Evolutionary conservation across 208 protist genomes (phyloP), one percentile per base, ranked within the genome.

Genomic region (Trypanosomatidae sp.): DNA sequence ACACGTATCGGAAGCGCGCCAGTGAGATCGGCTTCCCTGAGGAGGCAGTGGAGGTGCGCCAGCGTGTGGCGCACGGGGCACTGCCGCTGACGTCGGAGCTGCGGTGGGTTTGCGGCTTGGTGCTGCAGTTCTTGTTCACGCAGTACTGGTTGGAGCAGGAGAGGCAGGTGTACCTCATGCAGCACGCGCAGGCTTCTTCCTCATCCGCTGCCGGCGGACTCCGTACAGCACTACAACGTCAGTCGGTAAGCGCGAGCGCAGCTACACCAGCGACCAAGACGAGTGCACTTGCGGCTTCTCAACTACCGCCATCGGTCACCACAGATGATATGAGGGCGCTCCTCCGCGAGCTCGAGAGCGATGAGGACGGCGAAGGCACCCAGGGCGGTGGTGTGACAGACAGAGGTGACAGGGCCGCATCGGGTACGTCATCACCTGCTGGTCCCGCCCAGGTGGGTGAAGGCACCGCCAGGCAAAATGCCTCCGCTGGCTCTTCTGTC

Each of bases 21-120:
- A 75, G 62, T 7, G 50, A 81, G 56, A 90, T 95, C 53, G 88
- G 76, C 19, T 93, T 97, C 62, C 92, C 92, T 0, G 92, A 92
- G 68, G 90, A 97, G 80, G 89, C 86, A 30, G 89, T 95, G 9
- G 90, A 97, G 82, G 92, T 93, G 67, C 90, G 92, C 3, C 90
- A 97, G 76, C 89, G 90, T 22, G 88, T 97, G 71, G 90, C 92
- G 3, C 92, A 97, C 66, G 92, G 92, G 1, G 74, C 66, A 15
- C 56, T 90, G 52, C 92, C 92, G 44, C 66, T 85, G 3, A 66
- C 92, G 0, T 89, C 88, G 5, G 89, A 97, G 79, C 78, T 97
- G 71, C 90, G 92, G 6, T 97, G 90, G 89, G 90, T 89, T 5
- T 82, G 78, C 52, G 85, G 84, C 4, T 62, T 97, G 47, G 73